Conservation (phyloP, 2,329 filamentous ascomycete species). For the Xylariaceae sp. region DNA sequence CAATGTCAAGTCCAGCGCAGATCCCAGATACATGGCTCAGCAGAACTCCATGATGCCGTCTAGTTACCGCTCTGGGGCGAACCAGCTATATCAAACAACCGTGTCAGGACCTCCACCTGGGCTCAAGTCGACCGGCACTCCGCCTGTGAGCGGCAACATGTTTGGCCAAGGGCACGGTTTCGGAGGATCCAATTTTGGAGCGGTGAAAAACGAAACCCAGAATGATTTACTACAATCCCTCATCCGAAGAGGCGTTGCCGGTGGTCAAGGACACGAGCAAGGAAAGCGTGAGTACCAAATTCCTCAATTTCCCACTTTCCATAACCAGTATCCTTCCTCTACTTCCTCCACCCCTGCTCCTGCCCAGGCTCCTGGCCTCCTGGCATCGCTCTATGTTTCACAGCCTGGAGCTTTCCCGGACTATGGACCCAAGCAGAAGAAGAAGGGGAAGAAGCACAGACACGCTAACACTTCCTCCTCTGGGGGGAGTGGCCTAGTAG, state of each 20-base stretch:
- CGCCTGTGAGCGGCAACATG: conserved; percentile 67
- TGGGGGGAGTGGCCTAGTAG: conserved; percentile 97
- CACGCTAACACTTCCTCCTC: conserved; percentile 99
- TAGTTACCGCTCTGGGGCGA: conserved; percentile 55
- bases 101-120: conserved; percentile 93
- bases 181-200: conserved; percentile 66
- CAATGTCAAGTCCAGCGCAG: conserved; percentile 72
- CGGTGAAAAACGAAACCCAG: conserved; percentile 64
- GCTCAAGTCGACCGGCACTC: conserved; percentile 90
- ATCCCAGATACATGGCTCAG: conserved; percentile 76
- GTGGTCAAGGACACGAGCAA: conserved; percentile 72
- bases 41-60: conserved; percentile 83
- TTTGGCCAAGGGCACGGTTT: conserved; percentile 88
- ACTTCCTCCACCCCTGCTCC: conserved; percentile 78
- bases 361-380: conserved; percentile 86
- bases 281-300: conserved; percentile 89
- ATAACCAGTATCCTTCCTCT: conserved; percentile 80
- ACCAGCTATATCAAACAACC: conserved; percentile 75
- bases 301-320: conserved; percentile 71
- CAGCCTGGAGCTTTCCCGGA: conserved; percentile 86
- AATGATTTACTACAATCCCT: conserved; percentile 78
- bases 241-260: conserved; percentile 65
- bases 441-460: conserved; percentile 99
- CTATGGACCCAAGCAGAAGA: conserved; percentile 95
- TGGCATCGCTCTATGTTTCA: conserved; percentile 86